A percentile compares a stretch with the other conserved stretches of the same genome.
Conservation (phyloP, 2,329 filamentous ascomycete species). For the Apiospora rasikravindrae region DNA sequence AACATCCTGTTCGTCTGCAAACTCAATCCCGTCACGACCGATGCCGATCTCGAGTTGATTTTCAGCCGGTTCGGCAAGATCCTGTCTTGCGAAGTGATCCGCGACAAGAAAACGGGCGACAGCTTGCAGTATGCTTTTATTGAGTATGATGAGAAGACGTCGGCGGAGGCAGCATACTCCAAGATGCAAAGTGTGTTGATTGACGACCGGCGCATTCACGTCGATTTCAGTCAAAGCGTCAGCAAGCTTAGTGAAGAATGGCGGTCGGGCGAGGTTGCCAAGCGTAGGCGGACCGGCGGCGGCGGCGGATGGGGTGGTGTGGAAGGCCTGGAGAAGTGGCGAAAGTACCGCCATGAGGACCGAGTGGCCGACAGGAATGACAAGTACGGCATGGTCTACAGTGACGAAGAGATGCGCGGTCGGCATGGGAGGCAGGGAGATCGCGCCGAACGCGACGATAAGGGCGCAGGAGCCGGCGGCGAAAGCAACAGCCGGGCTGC, state of each 20-base stretch:
- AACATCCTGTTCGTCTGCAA: slow-evolving; percentile 99
- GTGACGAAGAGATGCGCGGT: slow-evolving; percentile 69
- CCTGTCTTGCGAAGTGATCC: slow-evolving; percentile 92
- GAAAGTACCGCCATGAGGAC: slow-evolving; percentile 75
- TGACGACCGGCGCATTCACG: slow-evolving; percentile 95
- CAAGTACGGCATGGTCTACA: slow-evolving; percentile 81
- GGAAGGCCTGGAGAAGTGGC: slow-evolving; percentile 83
- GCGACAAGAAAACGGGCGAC: slow-evolving; percentile 91
- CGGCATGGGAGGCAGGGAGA: slow-evolving; percentile 50
- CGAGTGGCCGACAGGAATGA: slow-evolving; percentile 49
- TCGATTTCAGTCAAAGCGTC: slow-evolving; percentile 97
- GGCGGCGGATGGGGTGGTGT: slow-evolving; percentile 90
- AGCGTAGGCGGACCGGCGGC: slow-evolving; percentile 62
- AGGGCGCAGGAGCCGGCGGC: slow-evolving; percentile 23
- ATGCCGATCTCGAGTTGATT: slow-evolving; percentile 92
- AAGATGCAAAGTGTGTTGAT: slow-evolving; percentile 99
- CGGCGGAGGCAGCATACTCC: slow-evolving; percentile 94
- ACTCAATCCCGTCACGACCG: slow-evolving; percentile 92
- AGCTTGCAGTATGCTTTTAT: slow-evolving; percentile 98
- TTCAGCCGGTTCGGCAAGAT: slow-evolving; percentile 97
- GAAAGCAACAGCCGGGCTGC: slow-evolving; percentile 34
- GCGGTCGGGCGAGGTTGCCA: slow-evolving; percentile 84
- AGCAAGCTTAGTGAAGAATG: slow-evolving; percentile 86
- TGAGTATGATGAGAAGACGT: slow-evolving; percentile 90
- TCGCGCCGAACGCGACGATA: slow-evolving; percentile 32